Evolutionary conservation across 169 alveolate species (phyloP).

Genomic region (Prorocentrum cordatum): DNA sequence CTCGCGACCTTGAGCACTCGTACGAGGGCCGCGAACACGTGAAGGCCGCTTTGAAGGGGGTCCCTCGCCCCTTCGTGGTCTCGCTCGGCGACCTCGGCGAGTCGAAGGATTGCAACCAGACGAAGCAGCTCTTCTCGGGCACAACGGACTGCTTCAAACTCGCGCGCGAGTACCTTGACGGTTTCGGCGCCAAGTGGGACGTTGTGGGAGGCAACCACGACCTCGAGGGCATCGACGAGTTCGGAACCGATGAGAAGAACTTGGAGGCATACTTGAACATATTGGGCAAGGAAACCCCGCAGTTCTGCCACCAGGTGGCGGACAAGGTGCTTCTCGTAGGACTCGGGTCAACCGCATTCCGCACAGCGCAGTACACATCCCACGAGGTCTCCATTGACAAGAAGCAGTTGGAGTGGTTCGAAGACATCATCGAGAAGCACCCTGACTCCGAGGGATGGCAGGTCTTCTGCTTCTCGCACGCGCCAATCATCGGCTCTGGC

Average conservation of each 20-base stretch:
- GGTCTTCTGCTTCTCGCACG: slow-evolving; percentile 38
- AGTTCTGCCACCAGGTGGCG: slow-evolving; percentile 8
- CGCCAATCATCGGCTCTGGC: slow-evolving; percentile 34
- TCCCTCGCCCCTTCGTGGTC: slow-evolving; percentile 3
- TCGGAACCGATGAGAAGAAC: slow-evolving; percentile 14
- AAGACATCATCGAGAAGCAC: slow-evolving; percentile 8
- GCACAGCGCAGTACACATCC: slow-evolving; percentile 9
- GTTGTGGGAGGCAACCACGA: slow-evolving; percentile 48
- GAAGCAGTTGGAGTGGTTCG: slow-evolving; percentile 28
- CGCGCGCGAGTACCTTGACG: slow-evolving; percentile 42
- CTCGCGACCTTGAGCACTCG: slow-evolving; percentile 23
- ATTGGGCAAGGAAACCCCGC: slow-evolving; percentile 17
- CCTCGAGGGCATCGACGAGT: slow-evolving; percentile 54
- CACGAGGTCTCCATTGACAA: slow-evolving; percentile 27
- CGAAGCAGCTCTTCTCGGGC: slow-evolving; percentile 47
- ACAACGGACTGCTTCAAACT: slow-evolving; percentile 20
- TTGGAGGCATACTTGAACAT: not conserved
- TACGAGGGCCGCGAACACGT: not conserved
- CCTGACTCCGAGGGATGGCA: slow-evolving; percentile 39
- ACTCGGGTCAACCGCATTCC: slow-evolving; percentile 13
- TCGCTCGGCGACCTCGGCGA: slow-evolving; percentile 52
- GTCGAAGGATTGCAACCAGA: slow-evolving; percentile 1
- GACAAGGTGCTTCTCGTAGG: slow-evolving; percentile 34
- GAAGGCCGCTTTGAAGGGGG: not conserved
- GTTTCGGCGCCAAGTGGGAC: not conserved